phyloP scores from a whole-genome alignment of 768 basidiomycete genomes.

The Boletellus emodensis region DNA sequence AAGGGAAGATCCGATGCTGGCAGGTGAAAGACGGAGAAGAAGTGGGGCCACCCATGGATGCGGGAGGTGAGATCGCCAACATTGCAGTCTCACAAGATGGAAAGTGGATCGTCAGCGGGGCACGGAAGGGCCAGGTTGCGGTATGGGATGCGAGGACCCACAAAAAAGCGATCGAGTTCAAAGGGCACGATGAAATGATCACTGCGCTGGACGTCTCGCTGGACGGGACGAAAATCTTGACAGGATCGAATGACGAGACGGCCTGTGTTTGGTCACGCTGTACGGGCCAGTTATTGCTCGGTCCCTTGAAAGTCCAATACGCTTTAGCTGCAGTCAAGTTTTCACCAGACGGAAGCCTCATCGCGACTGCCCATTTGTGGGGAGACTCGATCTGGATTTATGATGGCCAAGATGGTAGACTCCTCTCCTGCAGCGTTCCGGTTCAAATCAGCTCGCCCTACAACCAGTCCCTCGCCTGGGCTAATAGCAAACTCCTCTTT shows the following conservation, averaged over 20 bases:
- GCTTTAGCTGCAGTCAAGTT: constrained; percentile 1
- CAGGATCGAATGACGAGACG: not conserved
- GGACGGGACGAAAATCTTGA: constrained; percentile 2
- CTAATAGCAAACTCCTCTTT: not conserved
- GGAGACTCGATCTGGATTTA: no score
- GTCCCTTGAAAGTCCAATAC: not conserved
- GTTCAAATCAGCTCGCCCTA: no score
- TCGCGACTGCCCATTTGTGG: not conserved
- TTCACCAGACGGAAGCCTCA: constrained; percentile 4
- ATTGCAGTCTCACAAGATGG: no score
- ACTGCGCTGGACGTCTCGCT: constrained; percentile 1
- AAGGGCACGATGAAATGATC: no score
- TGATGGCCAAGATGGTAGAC: no score
- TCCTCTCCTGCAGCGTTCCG: no score
- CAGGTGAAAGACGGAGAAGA: not conserved
- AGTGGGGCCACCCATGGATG: not conserved
- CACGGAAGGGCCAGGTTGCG: no score
- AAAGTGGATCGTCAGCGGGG: no score
- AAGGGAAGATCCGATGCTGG: not conserved
- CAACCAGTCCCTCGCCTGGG: constrained; percentile 4
- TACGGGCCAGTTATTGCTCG: not conserved
- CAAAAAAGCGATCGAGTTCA: no score
- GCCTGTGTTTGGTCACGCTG: constrained; percentile 9
- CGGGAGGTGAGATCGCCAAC: not conserved
- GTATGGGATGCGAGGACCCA: no score